Percentiles rank a stretch among this genome's conserved stretches.
phyloP scores from a whole-genome alignment of 176 grass and related monocot species.

The Oryza brachyantha region DNA sequence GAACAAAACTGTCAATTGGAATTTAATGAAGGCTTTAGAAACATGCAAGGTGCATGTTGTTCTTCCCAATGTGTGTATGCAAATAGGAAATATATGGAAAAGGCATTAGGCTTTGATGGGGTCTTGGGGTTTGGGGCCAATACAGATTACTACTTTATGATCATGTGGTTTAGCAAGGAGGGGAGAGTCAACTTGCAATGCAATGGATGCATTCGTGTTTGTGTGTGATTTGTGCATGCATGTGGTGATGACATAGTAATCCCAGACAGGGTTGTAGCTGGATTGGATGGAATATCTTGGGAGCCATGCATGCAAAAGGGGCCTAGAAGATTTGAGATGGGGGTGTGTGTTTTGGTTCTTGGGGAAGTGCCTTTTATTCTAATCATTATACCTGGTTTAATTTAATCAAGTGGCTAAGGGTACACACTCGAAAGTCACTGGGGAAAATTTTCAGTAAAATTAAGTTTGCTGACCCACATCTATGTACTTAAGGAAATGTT shows the following conservation, averaged over 20 bases:
- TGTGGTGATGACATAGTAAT: conserved; percentile 67
- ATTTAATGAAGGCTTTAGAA: conserved; percentile 21
- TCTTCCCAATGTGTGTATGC: conserved; percentile 43
- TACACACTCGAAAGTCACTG: background rate
- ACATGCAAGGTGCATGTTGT: conserved; percentile 18
- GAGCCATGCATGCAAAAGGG: conserved; percentile 49
- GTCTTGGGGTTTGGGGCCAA: conserved; percentile 51
- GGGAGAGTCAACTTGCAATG: conserved; percentile 43
- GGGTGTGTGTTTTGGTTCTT: conserved; percentile 11
- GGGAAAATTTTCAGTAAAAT: background rate
- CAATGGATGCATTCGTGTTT: conserved; percentile 32
- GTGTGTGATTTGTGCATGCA: conserved; percentile 46
- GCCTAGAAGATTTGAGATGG: conserved; percentile 45
- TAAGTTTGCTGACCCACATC: background rate
- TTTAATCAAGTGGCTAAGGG: conserved; percentile 30
- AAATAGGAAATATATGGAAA: conserved; percentile 4
- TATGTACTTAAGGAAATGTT: background rate
- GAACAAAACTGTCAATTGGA: background rate
- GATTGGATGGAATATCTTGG: conserved; percentile 92
- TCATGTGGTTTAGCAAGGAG: conserved; percentile 39
- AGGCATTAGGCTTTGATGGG: conserved; percentile 33
- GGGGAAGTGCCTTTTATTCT: conserved; percentile 28
- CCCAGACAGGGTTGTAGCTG: conserved; percentile 53
- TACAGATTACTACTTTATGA: background rate
- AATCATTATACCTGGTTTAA: conserved; percentile 27